phyloP scores from a whole-genome alignment of 805 yeast species.

The Phaffomyces opuntiae region DNA sequence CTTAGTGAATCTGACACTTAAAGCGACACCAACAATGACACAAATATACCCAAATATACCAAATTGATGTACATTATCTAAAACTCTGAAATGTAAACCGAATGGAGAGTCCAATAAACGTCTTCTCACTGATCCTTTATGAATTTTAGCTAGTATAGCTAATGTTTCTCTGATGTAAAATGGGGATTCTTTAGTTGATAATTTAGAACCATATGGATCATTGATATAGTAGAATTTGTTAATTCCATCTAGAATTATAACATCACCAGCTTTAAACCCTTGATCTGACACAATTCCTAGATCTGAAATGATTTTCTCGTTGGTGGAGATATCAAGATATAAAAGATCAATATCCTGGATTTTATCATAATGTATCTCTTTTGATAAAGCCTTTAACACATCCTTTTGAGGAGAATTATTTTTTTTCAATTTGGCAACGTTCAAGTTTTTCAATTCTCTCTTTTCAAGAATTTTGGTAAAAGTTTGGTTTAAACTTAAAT shows the following conservation, averaged over 20 bases:
- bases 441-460: slow-evolving; percentile 34
- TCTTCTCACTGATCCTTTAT: slow-evolving; percentile 14
- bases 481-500: slow-evolving; percentile 37
- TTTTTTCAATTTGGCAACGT: slow-evolving; percentile 38
- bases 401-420: slow-evolving; percentile 28
- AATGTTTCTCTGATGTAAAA: slow-evolving; percentile 7
- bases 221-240: slow-evolving; percentile 30
- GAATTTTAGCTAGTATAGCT: slow-evolving; percentile 4
- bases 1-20: background rate
- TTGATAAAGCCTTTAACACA: slow-evolving; percentile 41
- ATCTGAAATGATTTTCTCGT: background rate
- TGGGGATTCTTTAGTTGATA: slow-evolving; percentile 8
- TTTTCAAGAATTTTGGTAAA: slow-evolving; percentile 29
- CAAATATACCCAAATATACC: slow-evolving; percentile 37
- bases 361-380: slow-evolving; percentile 40
- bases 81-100: slow-evolving; percentile 28
- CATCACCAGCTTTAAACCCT: slow-evolving; percentile 40
- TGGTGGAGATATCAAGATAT: slow-evolving; percentile 39
- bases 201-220: slow-evolving; percentile 29
- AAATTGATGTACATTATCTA: slow-evolving; percentile 37
- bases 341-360: slow-evolving; percentile 37
- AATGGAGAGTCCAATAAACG: slow-evolving; percentile 40
- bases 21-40: background rate
- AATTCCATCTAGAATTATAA: slow-evolving; percentile 40
- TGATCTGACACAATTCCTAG: background rate